These are phyloP conservation scores for Corymbia citriodora DNA, from an alignment of 441 rosid genomes.

Conservation along the genomic window DNA sequence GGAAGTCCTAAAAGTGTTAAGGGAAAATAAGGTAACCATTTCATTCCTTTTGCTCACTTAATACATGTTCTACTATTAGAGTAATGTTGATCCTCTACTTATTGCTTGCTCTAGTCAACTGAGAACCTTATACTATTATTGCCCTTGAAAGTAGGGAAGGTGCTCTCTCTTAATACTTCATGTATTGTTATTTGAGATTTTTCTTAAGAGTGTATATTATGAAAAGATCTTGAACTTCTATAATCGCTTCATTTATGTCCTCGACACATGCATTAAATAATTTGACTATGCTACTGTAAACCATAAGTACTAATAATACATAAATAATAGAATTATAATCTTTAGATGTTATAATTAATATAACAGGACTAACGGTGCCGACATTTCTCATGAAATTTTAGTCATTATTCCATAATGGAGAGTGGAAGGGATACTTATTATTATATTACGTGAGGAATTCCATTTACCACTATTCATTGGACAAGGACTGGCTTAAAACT, in stretches of 20 bases:
- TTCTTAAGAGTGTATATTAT: no score
- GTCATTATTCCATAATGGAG: no score
- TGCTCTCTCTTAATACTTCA: not conserved
- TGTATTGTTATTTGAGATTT: not conserved
- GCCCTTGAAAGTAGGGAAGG: not conserved
- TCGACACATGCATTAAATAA: not conserved
- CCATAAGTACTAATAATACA: not conserved
- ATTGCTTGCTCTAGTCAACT: not conserved
- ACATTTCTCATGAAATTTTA: no score
- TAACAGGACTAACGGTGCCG: not conserved
- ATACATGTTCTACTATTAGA: accelerated
- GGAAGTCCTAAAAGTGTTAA: no score
- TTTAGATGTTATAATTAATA: not conserved
- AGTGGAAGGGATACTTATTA: no score
- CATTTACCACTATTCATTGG: no score
- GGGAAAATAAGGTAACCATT: no score
- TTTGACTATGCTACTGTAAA: not conserved
- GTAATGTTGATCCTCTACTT: not conserved
- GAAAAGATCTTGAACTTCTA: not conserved
- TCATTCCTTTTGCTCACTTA: accelerated
- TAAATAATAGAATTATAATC: not conserved
- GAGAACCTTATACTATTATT: not conserved
- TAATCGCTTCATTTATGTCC: not conserved
- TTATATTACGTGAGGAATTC: no score
- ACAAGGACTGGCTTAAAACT: not conserved